These are phyloP conservation scores for Pistacia atlantica DNA, from an alignment of 345 rosid genomes.

Conservation along the genomic window DNA sequence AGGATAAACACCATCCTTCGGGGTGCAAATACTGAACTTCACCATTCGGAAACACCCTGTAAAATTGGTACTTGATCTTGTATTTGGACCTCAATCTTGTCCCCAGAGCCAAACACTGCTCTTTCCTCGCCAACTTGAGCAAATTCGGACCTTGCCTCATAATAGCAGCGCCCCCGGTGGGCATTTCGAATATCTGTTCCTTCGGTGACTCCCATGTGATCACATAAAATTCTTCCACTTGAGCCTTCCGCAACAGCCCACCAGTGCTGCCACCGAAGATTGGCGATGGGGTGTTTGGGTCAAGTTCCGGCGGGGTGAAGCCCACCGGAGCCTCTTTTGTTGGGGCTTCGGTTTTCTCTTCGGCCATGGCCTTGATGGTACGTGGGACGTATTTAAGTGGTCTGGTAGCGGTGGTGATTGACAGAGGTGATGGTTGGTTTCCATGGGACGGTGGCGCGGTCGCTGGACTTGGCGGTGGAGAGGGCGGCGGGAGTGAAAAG, in stretches of 20 bases:
- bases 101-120: conserved; percentile 88
- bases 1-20: conserved; percentile 90
- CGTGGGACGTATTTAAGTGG: conserved; percentile 28
- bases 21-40: conserved; percentile 95
- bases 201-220: conserved; percentile 92
- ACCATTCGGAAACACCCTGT: conserved; percentile 86
- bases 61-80: conserved; percentile 90
- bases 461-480: conserved; percentile 43
- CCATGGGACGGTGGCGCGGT: conserved; percentile 43
- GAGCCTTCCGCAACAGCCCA: conserved; percentile 78
- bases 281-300: conserved; percentile 86
- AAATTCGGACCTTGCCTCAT: conserved; percentile 94
- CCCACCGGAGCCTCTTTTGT: conserved; percentile 67
- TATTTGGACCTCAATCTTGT: conserved; percentile 90
- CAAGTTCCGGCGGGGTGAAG: conserved; percentile 79
- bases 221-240: conserved; percentile 86
- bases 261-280: conserved; percentile 91
- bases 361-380: conserved; percentile 40
- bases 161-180: conserved; percentile 90
- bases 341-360: conserved; percentile 26
- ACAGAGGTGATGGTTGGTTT: conserved; percentile 39
- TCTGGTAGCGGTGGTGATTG: conserved; percentile 28
- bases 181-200: conserved; percentile 95
- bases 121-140: conserved; percentile 92
- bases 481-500: conserved; percentile 51